A percentile compares a stretch with the other conserved stretches of the same genome.
phyloP scores from a whole-genome alignment of 108 stramenopile genomes.

The Schizochytrium sp. region DNA sequence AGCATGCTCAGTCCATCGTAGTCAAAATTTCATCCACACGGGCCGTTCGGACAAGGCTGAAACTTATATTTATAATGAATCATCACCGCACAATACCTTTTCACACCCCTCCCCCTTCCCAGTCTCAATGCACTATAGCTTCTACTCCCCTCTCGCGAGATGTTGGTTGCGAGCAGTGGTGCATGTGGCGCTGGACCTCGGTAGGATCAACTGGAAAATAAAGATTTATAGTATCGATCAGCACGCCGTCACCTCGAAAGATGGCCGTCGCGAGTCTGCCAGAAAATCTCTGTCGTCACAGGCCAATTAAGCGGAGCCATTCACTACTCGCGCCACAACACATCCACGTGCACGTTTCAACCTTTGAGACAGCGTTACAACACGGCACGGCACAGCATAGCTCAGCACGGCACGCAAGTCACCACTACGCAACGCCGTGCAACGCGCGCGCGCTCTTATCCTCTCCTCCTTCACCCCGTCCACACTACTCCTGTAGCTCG shows the following conservation, averaged over 20 bases:
- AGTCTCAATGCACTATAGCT: too few relatives aligned
- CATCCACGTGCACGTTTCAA: too few relatives aligned
- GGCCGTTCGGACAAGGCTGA: constrained; percentile 4
- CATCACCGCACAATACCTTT: background rate
- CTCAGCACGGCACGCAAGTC: too few relatives aligned
- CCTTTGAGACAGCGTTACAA: too few relatives aligned
- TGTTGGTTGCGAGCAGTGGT: too few relatives aligned
- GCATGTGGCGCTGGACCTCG: background rate
- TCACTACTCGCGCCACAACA: too few relatives aligned
- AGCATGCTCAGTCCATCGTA: background rate
- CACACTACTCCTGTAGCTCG: too few relatives aligned
- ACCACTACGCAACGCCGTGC: too few relatives aligned
- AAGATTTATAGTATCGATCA: background rate
- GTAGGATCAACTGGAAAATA: background rate
- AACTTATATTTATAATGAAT: background rate
- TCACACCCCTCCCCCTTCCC: background rate
- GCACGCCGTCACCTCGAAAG: background rate
- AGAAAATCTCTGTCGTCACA: background rate
- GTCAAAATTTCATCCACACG: background rate
- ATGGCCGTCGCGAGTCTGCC: background rate
- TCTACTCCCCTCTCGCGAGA: too few relatives aligned
- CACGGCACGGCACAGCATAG: too few relatives aligned
- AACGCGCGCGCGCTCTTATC: too few relatives aligned
- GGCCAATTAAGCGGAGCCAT: background rate
- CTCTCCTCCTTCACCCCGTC: too few relatives aligned